Base-by-base conservation (phyloP, 306 rosid genomes). In the Cicer judaicum region DNA sequence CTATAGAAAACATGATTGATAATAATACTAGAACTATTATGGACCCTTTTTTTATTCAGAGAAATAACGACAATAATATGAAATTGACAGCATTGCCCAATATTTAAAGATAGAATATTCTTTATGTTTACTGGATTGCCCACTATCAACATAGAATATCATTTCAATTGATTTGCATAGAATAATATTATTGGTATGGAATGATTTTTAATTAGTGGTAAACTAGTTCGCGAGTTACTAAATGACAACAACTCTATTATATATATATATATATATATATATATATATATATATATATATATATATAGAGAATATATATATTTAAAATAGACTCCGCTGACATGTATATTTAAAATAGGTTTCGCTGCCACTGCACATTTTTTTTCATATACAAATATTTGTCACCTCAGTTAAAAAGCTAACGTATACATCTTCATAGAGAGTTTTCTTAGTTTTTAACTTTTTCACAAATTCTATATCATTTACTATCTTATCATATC, bases 21-120 rank as follows among this genome's bases (percentile, higher is more conserved):
- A 70, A 8, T 12, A 8, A 12, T 16, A 15, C 46, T n/a, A 13
- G 11, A 10, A 53, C 19, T 34, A 36, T 38, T 61, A 52, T 52
- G 55, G 46, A 36, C 34, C 42, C 12, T 9, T 70, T 14, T 53
- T 70, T 49, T 7, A 39, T 16, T 53, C 5, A 3, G 50, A 38
- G 12, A 38, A 50, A 53, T 70, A 70, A 70, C n/a, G 43, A 68
- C 56, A 67, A 46, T 66, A 42, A 67, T 7, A 24, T 46, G 57
- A 67, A 21, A 67, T 43, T 10, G 36, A 65, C 11, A 2, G 40
- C 71, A 18, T 2, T 42, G 3, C 5, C 7, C 54, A 10, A 4
- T 64, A 8, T 6, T 19, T 43, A 65, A 24, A 66, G 6, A 46
- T 29, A 29, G 36, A 29, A 29, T 29, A 29, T 29, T 29, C 2